phyloP scores from a whole-genome alignment of 2,329 filamentous ascomycete species.

The Thelonectria discophora region DNA sequence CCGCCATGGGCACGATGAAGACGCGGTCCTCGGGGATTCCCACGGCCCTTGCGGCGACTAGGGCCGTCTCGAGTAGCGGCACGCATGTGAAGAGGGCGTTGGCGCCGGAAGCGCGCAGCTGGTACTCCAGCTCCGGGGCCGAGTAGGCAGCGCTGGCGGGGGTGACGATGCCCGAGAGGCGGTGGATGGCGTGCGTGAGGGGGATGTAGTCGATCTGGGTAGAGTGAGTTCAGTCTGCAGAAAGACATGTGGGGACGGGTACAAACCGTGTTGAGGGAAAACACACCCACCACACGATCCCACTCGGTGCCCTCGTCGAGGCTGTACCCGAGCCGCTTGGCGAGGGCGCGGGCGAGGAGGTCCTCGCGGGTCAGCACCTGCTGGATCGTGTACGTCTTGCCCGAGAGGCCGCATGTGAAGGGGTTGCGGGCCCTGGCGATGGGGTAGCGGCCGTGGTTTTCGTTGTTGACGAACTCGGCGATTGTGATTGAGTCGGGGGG shows the following conservation, averaged over 20 bases:
- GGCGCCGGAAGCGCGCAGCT: slow-evolving; percentile 74
- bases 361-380: slow-evolving; percentile 74
- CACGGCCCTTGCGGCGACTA: slow-evolving; percentile 69
- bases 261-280: slow-evolving; percentile 80
- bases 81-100: slow-evolving; percentile 77
- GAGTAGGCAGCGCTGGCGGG: slow-evolving; percentile 82
- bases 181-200: slow-evolving; percentile 77
- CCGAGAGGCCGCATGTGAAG: slow-evolving; percentile 80
- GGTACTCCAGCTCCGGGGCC: slow-evolving; percentile 73
- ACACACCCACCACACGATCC: slow-evolving; percentile 82
- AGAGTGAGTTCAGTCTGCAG: too few species aligned
- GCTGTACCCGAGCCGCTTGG: slow-evolving; percentile 75
- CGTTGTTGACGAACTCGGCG: slow-evolving; percentile 79
- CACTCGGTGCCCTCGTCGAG: slow-evolving; percentile 78
- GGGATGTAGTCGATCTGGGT: slow-evolving; percentile 82
- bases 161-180: slow-evolving; percentile 76
- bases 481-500: slow-evolving; percentile 79
- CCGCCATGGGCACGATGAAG: slow-evolving; percentile 74
- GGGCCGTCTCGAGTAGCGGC: slow-evolving; percentile 70
- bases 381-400: slow-evolving; percentile 69
- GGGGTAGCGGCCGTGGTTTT: slow-evolving; percentile 72
- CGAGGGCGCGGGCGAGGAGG: slow-evolving; percentile 71
- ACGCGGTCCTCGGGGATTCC: slow-evolving; percentile 71
- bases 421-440: slow-evolving; percentile 71
- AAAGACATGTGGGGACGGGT: too few species aligned